These are phyloP conservation scores for Euphorbia lathyris DNA, from an alignment of 345 rosid species.

Conservation along the genomic window DNA sequence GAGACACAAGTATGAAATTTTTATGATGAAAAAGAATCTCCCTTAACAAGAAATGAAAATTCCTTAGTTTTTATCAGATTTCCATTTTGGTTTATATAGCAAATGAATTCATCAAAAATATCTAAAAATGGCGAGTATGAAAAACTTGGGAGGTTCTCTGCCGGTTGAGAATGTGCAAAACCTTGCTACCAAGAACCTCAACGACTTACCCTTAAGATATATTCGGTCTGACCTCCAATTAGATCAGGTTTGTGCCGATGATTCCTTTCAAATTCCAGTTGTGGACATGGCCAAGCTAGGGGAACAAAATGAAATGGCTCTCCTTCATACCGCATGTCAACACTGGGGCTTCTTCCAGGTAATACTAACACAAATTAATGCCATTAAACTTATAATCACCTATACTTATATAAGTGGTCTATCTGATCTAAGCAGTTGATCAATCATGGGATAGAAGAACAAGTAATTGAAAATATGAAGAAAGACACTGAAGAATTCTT, in stretches of 20 bases:
- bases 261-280: constrained; percentile 33
- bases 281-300: constrained; percentile 38
- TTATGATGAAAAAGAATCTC: too few species aligned
- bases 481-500: constrained; percentile 36
- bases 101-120: too few species aligned
- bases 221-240: constrained; percentile 30
- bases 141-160: constrained; percentile 26
- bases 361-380: not conserved
- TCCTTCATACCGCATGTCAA: constrained; percentile 52
- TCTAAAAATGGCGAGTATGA: constrained; percentile 11
- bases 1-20: too few species aligned
- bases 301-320: constrained; percentile 27
- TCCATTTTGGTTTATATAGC: too few species aligned
- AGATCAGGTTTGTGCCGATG: constrained; percentile 13
- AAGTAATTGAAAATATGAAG: constrained; percentile 40
- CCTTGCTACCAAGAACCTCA: constrained; percentile 32
- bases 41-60: too few species aligned
- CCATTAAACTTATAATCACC: not conserved
- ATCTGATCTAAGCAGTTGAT: constrained; percentile 33
- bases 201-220: constrained; percentile 29
- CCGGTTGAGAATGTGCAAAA: constrained; percentile 38
- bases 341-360: constrained; percentile 68
- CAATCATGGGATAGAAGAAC: constrained; percentile 34
- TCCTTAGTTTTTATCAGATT: too few species aligned
- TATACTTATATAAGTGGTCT: not conserved